Evolutionary conservation across 768 basidiomycete genomes (phyloP), one percentile per base, ranked within the genome.

Genomic region (Amanita subjunquillea): DNA sequence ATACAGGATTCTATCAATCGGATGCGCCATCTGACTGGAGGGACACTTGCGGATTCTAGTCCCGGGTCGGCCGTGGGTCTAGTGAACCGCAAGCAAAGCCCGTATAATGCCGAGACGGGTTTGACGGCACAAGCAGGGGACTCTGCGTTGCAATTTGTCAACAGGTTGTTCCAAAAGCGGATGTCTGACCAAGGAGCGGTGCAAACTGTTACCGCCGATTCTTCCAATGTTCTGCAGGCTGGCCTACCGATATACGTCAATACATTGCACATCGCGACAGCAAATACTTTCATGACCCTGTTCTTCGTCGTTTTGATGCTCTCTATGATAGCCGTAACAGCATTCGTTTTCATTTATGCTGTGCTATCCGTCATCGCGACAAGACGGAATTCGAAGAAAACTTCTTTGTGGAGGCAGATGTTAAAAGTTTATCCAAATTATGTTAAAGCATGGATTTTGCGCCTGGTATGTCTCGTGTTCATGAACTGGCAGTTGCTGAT

Each of bases 261-360:
- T 60, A 77, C 79, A 12, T 66, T 89, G 23, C 79, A 82, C 50
- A 86, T 97, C 54, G 82, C 87, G 8, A 85, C 84, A 0, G 86
- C 85, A 51, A 94, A 96, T 67, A 86, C 86, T 6, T 96, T 91
- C 69, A 87, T 89, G 78, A 93, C 91, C 4, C 69, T 83, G n/a
- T 94, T 96, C 66, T 69, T 94, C 41, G 71, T 78, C 44, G 72
- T 73, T 8, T 75, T 97, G 59, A 80, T 90, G 50, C 62, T 88
- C 34, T 66, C 84, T 53, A 84, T 79, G 13, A 77, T 90, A 56
- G 67, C 77, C 13, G 41, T 79, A 12, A 76, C 64, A 0, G 56
- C 78, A 4, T 72, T 89, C 50, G 71, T 63, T 4, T 42, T 87
- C 17, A 75, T 75, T 15, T 85, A 80, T 56, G 69, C 66, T 2